Evolutionary conservation across 2,329 filamentous ascomycete species (phyloP), one percentile per base, ranked within the genome.

Genomic region (Rhynchosporium agropyri): DNA sequence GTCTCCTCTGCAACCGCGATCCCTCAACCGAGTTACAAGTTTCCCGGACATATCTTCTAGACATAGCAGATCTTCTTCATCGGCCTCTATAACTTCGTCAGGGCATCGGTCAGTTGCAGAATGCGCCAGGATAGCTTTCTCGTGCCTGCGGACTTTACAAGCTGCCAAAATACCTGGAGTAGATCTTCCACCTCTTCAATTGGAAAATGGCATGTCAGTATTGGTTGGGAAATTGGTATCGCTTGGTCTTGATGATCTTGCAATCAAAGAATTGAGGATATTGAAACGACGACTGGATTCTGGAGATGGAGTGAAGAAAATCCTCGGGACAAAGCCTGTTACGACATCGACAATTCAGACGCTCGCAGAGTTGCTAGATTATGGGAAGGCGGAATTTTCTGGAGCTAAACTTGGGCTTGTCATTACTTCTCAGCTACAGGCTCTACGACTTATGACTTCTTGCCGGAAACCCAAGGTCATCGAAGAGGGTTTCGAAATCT

Each of bases 121-220:
- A 76, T 92, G 90, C 70, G 84, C 87, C 6, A 82, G 89, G 9
- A 75, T 84, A 33, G 89, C 88, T 1, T 91, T 93, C 70, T 77
- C 82, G 6, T 86, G 84, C 56, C 77, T 93, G 45, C 81, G 88
- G 56, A 79, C 81, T 33, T 71, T 86, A 29, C 83, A 89, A 57
- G 78, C 76, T 36, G 73, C 74, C 26, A 78, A 82, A 31, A 77
- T 82, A 0, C 77, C 82, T 5, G 79, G 81, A 8, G 76, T 85
- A 9, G 76, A 81, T 9, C 77, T 87, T n/a, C 81, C 85, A 1
- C 81, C 84, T 50, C 77, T 90, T 45, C 89, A 93, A 71, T 75
- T 93, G 3, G 90, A 93, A 72, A 86, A 81, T 63, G 90, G 89
- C 60, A 89, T 91, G 81, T 84, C 89, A 15, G 85, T 87, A 0